phyloP scores from a whole-genome alignment of 2,329 filamentous ascomycete species.

The Graphium sp. region DNA sequence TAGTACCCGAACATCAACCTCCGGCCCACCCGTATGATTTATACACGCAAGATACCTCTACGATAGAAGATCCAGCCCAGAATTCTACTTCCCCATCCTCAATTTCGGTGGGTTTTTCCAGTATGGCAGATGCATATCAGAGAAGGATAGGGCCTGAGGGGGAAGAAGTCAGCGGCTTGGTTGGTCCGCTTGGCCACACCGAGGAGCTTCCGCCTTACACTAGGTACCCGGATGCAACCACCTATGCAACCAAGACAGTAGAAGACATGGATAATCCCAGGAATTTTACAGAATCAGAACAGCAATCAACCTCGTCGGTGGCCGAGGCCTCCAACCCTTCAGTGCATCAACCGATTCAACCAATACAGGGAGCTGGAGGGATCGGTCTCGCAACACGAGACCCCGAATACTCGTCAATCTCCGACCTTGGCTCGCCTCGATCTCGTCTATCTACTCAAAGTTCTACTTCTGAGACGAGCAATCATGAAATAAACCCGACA shows the following conservation, averaged over 20 bases:
- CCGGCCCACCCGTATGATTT: constrained; percentile 76
- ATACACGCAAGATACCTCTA: constrained; percentile 60
- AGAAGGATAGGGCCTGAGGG: constrained; percentile 61
- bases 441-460: constrained; percentile 36
- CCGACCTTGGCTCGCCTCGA: constrained; percentile 31
- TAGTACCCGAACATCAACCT: constrained; percentile 17
- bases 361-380: constrained; percentile 40
- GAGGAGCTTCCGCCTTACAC: constrained; percentile 89
- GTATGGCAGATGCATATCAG: constrained; percentile 49
- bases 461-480: constrained; percentile 29
- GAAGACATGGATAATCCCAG: not conserved
- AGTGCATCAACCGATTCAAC: constrained; percentile 2
- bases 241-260: constrained; percentile 32
- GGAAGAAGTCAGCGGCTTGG: constrained; percentile 73
- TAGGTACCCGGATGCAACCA: constrained; percentile 69
- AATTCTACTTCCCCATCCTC: constrained; percentile 40
- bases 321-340: constrained; percentile 1
- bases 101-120: constrained; percentile 70
- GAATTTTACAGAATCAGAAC: constrained; percentile 4
- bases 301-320: not conserved
- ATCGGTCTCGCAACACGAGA: constrained; percentile 43
- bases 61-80: constrained; percentile 28
- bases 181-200: constrained; percentile 74
- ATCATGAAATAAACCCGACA: constrained; percentile 36
- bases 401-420: constrained; percentile 43